Evolutionary conservation across 2,329 filamentous ascomycete species (phyloP).

Genomic region (Botrytis fragariae): DNA sequence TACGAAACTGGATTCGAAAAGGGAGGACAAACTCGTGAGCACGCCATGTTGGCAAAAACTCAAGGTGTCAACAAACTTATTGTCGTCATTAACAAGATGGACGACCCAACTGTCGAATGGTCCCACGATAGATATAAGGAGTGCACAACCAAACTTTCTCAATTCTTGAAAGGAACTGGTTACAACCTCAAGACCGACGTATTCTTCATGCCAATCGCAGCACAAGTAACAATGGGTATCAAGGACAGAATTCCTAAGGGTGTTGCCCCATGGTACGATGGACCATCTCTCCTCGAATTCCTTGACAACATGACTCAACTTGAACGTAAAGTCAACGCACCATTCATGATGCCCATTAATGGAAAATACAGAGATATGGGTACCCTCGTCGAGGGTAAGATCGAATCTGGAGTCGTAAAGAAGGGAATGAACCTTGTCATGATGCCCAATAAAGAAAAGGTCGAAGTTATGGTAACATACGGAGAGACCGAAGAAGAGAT

Average conservation of each 20-base stretch:
- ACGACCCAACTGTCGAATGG: conserved; percentile 95
- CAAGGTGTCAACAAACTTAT: conserved; percentile 97
- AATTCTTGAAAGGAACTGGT: conserved; percentile 87
- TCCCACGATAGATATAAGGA: conserved; percentile 89
- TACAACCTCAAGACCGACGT: conserved; percentile 95
- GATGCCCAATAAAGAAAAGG: conserved; percentile 89
- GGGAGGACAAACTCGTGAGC: conserved; percentile 95
- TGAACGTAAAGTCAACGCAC: conserved; percentile 93
- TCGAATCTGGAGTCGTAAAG: conserved; percentile 90
- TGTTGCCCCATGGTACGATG: conserved; percentile 77
- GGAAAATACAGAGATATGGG: conserved; percentile 98
- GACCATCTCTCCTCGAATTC: conserved; percentile 89
- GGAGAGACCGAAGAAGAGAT: conserved; percentile 97
- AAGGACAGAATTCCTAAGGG: conserved; percentile 81
- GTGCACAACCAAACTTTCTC: conserved; percentile 81
- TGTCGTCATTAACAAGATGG: conserved; percentile 98
- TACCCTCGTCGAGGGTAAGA: conserved; percentile 96
- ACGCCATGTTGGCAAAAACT: conserved; percentile 96
- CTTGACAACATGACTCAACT: conserved; percentile 90
- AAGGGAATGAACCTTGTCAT: conserved; percentile 83
- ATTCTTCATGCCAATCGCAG: conserved; percentile 93
- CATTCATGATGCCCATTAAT: conserved; percentile 98
- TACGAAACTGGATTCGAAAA: conserved; percentile 98
- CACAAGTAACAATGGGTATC: conserved; percentile 81
- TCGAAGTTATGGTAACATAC: conserved; percentile 82